Conservation (phyloP, 2,329 filamentous ascomycete species). For the Aspergillus hortae region DNA sequence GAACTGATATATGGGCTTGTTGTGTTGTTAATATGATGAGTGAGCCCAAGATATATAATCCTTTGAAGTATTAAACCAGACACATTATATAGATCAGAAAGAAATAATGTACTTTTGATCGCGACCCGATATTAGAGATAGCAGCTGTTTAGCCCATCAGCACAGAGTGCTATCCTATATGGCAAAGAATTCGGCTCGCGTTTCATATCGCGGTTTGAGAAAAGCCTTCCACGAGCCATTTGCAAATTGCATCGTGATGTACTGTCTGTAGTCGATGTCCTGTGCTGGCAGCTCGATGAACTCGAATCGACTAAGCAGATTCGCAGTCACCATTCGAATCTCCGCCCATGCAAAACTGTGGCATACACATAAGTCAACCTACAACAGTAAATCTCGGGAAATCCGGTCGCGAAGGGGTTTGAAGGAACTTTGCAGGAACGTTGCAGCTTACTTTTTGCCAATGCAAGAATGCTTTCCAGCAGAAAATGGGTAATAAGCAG, state of each 20-base stretch:
- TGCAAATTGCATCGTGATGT: conserved; percentile 1
- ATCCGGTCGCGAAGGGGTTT: background rate
- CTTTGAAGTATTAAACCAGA: background rate
- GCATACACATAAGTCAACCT: background rate
- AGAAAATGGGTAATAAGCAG: background rate
- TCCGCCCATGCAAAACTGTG: conserved; percentile 1
- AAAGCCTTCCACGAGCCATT: background rate
- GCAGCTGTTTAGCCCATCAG: too few species aligned
- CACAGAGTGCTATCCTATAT: background rate
- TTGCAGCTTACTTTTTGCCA: background rate
- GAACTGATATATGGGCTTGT: too few species aligned
- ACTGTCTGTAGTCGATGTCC: background rate
- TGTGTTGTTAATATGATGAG: background rate
- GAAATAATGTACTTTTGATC: background rate
- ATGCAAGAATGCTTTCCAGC: background rate
- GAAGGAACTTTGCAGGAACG: too few species aligned
- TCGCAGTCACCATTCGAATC: background rate
- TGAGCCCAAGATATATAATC: background rate
- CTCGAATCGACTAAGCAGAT: background rate
- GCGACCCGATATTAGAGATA: background rate
- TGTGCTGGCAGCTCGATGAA: background rate
- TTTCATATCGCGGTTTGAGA: background rate
- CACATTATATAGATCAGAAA: background rate
- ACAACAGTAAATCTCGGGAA: background rate
- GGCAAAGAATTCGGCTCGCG: background rate